Evolutionary conservation across 139 green algal genomes (phyloP), one percentile per base, ranked within the genome.

Genomic region (Tetradesmus obliquus): DNA sequence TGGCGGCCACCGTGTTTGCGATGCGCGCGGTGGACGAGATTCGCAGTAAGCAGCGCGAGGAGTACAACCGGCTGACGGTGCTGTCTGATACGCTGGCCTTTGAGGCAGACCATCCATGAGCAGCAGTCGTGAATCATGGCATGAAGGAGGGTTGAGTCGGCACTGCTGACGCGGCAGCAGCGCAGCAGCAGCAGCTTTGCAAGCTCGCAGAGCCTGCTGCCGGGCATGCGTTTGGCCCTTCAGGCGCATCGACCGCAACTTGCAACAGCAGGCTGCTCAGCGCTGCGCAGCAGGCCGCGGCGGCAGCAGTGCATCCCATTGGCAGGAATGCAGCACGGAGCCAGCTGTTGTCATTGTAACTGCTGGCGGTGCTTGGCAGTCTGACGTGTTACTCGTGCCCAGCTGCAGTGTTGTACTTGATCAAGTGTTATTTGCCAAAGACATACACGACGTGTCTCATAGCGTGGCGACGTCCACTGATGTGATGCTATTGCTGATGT

Each of bases 1-100:
- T 97, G 45, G 82, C 90, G 32, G 95, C 95, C 1, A 97, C 95
- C 0, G 84, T 95, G n/a, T 91, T 91, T 91, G 88, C 95, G 0
- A 94, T 96, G 60, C 88, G 93, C 19, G 95, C 94, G 2, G 88
- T 97, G 5, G 91, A 95, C 6, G 94, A 97, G 92, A 95, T 97
- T 15, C 95, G 95, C 86, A 80, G 53, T 6, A 97, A 96, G 94
- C 93, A 96, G 82, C 88, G 94, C 3, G 95, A 97, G 82, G 94
- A 97, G 66, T 95, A 94, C 91, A 96, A 93, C 91, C 79, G 92
- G n/a, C 91, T 97, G 32, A 92, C 92, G 22, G 95, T 97, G 83
- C 91, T 96, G 10, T 93, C 86, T 1, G 95, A 97, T 91, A 96
- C 93, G 5, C 72, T 97, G 89, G 91, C 94, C n/a, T 97, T 94